phyloP scores from a whole-genome alignment of 2,329 filamentous ascomycete species.

The Clonostachys sp. region DNA sequence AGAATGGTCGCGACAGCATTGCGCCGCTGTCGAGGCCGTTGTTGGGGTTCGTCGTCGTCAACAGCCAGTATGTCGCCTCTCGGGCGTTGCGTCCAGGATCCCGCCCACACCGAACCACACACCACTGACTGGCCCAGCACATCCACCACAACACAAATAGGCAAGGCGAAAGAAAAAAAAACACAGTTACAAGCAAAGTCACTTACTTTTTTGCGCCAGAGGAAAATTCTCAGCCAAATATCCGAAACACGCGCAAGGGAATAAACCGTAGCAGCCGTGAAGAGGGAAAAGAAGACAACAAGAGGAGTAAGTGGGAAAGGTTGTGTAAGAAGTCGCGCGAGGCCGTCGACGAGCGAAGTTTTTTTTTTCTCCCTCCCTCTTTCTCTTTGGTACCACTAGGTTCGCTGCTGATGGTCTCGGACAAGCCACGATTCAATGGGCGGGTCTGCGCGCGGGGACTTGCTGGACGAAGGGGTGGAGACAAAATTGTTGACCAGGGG shows the following conservation, averaged over 20 bases:
- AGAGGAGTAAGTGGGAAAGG: conserved; percentile 25
- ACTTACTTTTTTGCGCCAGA: conserved; percentile 52
- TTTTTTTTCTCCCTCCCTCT: conserved; percentile 18
- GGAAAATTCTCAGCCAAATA: conserved; percentile 38
- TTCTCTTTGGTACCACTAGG: neutral
- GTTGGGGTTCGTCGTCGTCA: neutral
- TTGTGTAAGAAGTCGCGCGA: conserved; percentile 17
- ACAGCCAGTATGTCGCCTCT: neutral
- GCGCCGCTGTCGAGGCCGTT: too few relatives aligned
- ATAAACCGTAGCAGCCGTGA: conserved; percentile 36
- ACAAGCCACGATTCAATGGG: conserved; percentile 4
- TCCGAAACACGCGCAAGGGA: conserved; percentile 42
- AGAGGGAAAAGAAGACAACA: conserved; percentile 12
- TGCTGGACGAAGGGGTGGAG: conserved; percentile 1
- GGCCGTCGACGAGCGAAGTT: conserved; percentile 22
- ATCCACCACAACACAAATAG: conserved; percentile 9
- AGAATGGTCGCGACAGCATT: too few relatives aligned
- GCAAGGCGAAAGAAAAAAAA: conserved; percentile 4
- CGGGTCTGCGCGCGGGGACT: conserved; percentile 4
- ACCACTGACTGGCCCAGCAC: conserved; percentile 7
- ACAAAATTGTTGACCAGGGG: neutral
- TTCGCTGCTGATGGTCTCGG: conserved; percentile 3
- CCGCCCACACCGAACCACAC: neutral
- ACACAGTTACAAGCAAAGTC: conserved; percentile 2
- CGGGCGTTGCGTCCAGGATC: too few relatives aligned